A percentile compares a stretch with the other conserved stretches of the same genome.
phyloP scores from a whole-genome alignment of 495 filamentous ascomycete genomes.

The Xylaria nigripes region DNA sequence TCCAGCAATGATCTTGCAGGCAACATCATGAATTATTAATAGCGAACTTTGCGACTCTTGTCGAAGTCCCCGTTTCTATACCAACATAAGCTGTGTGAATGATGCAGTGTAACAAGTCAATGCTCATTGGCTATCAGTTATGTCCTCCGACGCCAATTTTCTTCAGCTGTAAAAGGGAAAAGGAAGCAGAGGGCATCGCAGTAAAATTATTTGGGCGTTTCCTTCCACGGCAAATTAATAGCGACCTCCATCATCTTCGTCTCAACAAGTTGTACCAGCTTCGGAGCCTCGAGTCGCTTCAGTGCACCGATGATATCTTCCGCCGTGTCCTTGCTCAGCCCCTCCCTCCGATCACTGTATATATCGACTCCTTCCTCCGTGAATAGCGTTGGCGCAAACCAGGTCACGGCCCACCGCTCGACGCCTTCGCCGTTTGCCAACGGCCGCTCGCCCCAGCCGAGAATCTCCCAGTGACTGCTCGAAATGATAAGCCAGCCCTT shows the following conservation, averaged over 20 bases:
- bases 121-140: conserved; percentile 4
- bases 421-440: conserved; percentile 21
- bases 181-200: not conserved
- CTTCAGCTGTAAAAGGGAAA: not conserved
- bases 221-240: conserved; percentile 39
- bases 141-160: not conserved
- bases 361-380: conserved; percentile 69
- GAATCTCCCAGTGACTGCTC: conserved; percentile 61
- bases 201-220: conserved; percentile 10
- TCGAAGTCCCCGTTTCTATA: not conserved
- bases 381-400: conserved; percentile 66
- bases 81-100: not conserved
- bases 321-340: conserved; percentile 40
- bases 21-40: not conserved
- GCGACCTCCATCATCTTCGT: conserved; percentile 38
- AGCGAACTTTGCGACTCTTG: not conserved
- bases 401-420: conserved; percentile 61
- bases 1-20: not conserved
- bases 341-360: conserved; percentile 50
- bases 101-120: not conserved
- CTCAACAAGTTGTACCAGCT: conserved; percentile 33
- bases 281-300: conserved; percentile 29
- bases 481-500: conserved; percentile 59
- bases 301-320: conserved; percentile 38
- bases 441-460: conserved; percentile 54